Base-by-base conservation (phyloP, 2,329 filamentous ascomycete genomes). In the Paecilomyces fulvus region DNA sequence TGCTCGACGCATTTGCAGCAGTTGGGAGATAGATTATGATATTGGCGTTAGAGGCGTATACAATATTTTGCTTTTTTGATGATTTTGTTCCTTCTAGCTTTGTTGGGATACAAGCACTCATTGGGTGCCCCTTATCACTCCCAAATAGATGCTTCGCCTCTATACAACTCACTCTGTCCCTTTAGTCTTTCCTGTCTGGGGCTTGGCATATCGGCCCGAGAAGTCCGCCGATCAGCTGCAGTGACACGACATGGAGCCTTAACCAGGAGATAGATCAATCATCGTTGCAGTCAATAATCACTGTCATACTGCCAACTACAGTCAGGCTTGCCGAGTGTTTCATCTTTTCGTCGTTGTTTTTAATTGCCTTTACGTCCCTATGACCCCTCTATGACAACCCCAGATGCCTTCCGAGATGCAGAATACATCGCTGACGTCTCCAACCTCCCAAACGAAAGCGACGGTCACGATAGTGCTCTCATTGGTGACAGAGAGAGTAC, bases 361-460 rank as follows among this genome's bases (percentile, higher is more conserved):
- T 59, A 55, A 63, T 61, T 55, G 54, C 60, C 54, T 68, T 60
- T 60, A 70, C 65, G 67, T 62, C 70, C 71, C 65, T 67, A 75
- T 75, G 73, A 73, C 63, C 69, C 56, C 73, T 74, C 73, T 75
- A 76, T 76, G 73, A 75, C 71, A 66, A 73, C 73, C 64, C 71
- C 70, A 61, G 72, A 73, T 73, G 70, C 66, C 65, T 73, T 71
- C 67, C 70, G 72, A 69, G 73, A 76, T 75, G 73, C 73, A 67
- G 73, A 75, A 69, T 70, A 73, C 70, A 71, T 76, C 70, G 70
- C 71, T 70, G 72, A 75, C 70, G 71, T 75, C 65, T 74, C 70
- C 64, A 68, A 71, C 65, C 67, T 73, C 58, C 64, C 69, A 56
- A 60, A 70, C 64, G 65, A 60, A 30, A 33, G 48, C 43, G 48